These are phyloP conservation scores for Pisolithus albus DNA, from an alignment of 768 basidiomycete species.

Conservation along the genomic window DNA sequence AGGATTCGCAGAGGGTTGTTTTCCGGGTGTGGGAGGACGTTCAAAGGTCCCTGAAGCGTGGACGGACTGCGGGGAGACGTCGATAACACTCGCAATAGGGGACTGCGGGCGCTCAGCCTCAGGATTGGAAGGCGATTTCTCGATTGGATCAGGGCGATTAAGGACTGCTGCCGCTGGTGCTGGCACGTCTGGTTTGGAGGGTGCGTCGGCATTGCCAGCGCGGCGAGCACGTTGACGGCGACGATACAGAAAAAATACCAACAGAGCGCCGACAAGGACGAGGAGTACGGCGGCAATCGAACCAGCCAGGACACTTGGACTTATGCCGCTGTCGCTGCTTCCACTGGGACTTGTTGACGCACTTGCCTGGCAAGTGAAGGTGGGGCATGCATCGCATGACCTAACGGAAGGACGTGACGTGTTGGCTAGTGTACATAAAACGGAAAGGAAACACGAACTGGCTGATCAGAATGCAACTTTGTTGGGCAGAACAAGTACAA, in stretches of 20 bases:
- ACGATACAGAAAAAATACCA: slow-evolving; percentile 59
- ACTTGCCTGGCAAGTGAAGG: slow-evolving; percentile 44
- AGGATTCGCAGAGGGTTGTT: slow-evolving; percentile 45
- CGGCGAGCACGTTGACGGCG: slow-evolving; percentile 43
- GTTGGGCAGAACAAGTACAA: slow-evolving; percentile 49
- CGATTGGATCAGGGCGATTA: slow-evolving; percentile 74
- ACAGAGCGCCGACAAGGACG: slow-evolving; percentile 47
- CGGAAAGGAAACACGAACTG: slow-evolving; percentile 36
- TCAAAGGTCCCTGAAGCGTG: slow-evolving; percentile 14
- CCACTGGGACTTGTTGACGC: slow-evolving; percentile 5
- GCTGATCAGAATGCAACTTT: slow-evolving; percentile 56
- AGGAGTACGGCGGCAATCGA: slow-evolving; percentile 60
- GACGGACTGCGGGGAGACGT: slow-evolving; percentile 51
- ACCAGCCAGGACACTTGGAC: slow-evolving; percentile 68
- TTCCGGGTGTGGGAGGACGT: slow-evolving; percentile 13
- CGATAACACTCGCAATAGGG: slow-evolving; percentile 46
- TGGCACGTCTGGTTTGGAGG: slow-evolving; percentile 54
- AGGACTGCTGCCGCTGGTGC: slow-evolving; percentile 73
- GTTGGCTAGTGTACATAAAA: not conserved
- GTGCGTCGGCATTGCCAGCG: slow-evolving; percentile 23
- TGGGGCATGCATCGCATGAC: slow-evolving; percentile 50
- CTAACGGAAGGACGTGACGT: slow-evolving; percentile 29
- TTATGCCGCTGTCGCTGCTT: slow-evolving; percentile 38
- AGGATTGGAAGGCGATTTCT: slow-evolving; percentile 44
- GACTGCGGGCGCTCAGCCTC: slow-evolving; percentile 14